Evolutionary conservation across 805 yeast species (phyloP), one percentile per base, ranked within the genome.

Genomic region (Candida patagonica): DNA sequence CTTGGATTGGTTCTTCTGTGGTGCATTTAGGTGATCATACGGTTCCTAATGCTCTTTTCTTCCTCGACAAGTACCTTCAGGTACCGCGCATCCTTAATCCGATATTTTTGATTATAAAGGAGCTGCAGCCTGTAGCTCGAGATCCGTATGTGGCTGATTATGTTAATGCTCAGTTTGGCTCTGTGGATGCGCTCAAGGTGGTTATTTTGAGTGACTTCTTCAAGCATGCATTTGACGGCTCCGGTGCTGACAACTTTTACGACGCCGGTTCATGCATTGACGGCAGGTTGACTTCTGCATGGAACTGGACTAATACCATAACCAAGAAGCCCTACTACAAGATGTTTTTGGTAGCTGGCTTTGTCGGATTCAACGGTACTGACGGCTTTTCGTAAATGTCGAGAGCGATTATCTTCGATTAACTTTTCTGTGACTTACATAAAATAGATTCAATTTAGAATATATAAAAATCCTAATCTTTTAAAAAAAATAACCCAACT

Each of bases 191-290:
- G n/a, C 59, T 82, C 43, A 68, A 76, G 50, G 57, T 31, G 37
- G 47, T 57, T 9, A 66, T 73, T 30, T 52, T 71, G 31, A 56
- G 68, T 32, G 77, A 72, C 64, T 73, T 73, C 50, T 73, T 73
- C 61, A 62, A 66, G 38, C 76, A 70, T 47, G 79, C 77, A 1
- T 73, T 80, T 57, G 86, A 80, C 56, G 88, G 92, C 2, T 77
- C 85, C 7, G 94, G 94, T 35, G 87, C 88, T 7, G 86, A 81
- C 53, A 82, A 82, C 57, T 82, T 79, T 57, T 81, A 78, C 55
- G 81, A 80, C 68, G 84, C 87, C 23, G 94, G 94, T 2, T 76
- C 84, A 2, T 82, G 94, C 60, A 82, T 82, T 37, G 94, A 82
- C 56, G 94, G 92, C 16, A 71, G 88, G 39, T 63, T 82, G 35